phyloP scores from a whole-genome alignment of 2,329 filamentous ascomycete genomes.

The Chrysoporthe austroafricana region DNA sequence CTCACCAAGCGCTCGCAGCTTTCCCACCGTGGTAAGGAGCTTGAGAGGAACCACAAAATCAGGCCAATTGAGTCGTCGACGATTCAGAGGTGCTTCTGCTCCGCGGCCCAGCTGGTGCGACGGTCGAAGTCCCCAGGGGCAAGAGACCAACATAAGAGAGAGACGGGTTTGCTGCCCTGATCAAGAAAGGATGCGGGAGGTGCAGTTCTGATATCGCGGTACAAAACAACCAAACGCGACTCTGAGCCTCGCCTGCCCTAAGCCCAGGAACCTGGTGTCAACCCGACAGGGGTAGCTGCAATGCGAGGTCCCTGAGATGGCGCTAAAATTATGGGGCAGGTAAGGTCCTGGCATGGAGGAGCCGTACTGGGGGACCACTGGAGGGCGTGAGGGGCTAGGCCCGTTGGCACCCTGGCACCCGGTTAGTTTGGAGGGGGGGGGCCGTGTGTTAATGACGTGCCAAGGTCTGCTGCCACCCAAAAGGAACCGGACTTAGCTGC shows the following conservation, averaged over 20 bases:
- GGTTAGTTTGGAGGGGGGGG: not conserved
- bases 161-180: slow-evolving; percentile 4
- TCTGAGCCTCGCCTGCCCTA: not conserved
- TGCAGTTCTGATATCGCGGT: slow-evolving; percentile 13
- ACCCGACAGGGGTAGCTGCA: slow-evolving; percentile 21
- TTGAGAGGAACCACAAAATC: not conserved
- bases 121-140: not conserved
- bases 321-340: slow-evolving; percentile 8
- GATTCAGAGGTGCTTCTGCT: not conserved
- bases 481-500: slow-evolving; percentile 28
- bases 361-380: not conserved
- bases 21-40: slow-evolving; percentile 14
- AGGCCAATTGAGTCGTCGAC: slow-evolving; percentile 11
- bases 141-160: not conserved
- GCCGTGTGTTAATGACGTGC: not conserved
- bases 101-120: not conserved
- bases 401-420: not conserved
- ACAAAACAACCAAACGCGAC: slow-evolving; percentile 15
- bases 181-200: too few species aligned
- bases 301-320: not conserved
- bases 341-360: not conserved
- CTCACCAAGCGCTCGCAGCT: slow-evolving; percentile 16
- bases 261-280: slow-evolving; percentile 12
- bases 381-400: too few species aligned
- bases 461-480: not conserved